Conservation (phyloP, 192 early-diverging fungal genomes). For the Gonapodya sp. region DNA sequence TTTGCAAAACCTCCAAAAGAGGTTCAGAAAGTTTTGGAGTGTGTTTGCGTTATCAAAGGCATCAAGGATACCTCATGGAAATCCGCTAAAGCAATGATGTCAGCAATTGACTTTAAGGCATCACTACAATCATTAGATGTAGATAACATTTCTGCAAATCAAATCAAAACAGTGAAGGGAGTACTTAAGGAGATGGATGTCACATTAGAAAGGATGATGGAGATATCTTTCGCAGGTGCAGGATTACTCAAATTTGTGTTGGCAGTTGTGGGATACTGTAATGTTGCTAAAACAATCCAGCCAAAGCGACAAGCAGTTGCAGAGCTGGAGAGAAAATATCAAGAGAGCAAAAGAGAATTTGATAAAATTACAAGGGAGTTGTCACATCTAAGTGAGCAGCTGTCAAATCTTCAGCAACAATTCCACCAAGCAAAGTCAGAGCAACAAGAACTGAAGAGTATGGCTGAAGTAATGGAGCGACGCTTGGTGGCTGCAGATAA, state of each 20-base stretch:
- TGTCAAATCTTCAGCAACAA: slow-evolving; percentile 48
- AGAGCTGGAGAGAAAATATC: slow-evolving; percentile 48
- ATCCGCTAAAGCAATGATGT: slow-evolving; percentile 50
- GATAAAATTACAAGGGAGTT: slow-evolving; percentile 41
- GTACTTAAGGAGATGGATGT: slow-evolving; percentile 53
- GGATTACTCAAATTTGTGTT: slow-evolving; percentile 46
- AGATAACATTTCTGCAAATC: slow-evolving; percentile 58
- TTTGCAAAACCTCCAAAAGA: slow-evolving; percentile 55
- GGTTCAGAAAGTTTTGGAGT: slow-evolving; percentile 59
- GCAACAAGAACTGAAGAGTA: slow-evolving; percentile 46
- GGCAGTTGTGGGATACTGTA: slow-evolving; percentile 49
- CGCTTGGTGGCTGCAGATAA: slow-evolving; percentile 53
- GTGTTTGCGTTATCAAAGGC: slow-evolving; percentile 45
- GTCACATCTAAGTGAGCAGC: slow-evolving; percentile 52
- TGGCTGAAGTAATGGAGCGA: slow-evolving; percentile 49
- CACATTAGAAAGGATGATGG: slow-evolving; percentile 55
- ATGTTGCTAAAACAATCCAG: slow-evolving; percentile 53
- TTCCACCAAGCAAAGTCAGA: slow-evolving; percentile 45
- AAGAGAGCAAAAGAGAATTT: slow-evolving; percentile 43
- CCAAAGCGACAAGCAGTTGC: slow-evolving; percentile 55
- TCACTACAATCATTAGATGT: slow-evolving; percentile 44
- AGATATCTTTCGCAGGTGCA: slow-evolving; percentile 54
- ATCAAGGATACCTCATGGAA: slow-evolving; percentile 45
- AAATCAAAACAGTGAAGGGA: slow-evolving; percentile 44
- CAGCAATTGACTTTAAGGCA: slow-evolving; percentile 40